Conservation (phyloP, 2,329 filamentous ascomycete species). For the Trichoderma guizhouense region DNA sequence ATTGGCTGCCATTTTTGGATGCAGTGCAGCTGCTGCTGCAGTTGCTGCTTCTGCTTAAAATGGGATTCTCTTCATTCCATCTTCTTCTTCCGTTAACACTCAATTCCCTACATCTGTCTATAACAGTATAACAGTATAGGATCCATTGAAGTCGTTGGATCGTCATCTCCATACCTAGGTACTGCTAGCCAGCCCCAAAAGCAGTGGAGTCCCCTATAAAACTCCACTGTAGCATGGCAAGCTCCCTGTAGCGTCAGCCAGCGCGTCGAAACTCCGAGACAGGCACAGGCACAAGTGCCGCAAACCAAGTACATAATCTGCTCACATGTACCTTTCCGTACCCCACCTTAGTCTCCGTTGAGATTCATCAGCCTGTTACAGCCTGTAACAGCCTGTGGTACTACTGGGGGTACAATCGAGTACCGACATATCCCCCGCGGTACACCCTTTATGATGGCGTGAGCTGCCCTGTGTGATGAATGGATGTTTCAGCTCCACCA, state of each 20-base stretch:
- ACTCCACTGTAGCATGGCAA: neutral
- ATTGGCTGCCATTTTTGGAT: neutral
- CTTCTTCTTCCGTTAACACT: neutral
- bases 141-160: neutral
- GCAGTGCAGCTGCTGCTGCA: neutral
- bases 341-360: fast-evolving
- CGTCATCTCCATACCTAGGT: neutral
- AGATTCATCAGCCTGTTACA: neutral
- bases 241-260: neutral
- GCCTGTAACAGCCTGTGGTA: neutral
- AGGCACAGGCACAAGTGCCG: neutral
- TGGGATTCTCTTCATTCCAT: neutral
- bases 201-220: neutral
- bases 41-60: neutral
- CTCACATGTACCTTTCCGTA: neutral
- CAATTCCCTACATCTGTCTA: neutral
- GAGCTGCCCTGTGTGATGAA: neutral
- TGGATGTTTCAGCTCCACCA: neutral
- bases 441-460: neutral
- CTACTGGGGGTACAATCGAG: neutral
- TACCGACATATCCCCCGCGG: neutral
- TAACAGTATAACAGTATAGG: no score
- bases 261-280: neutral
- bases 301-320: neutral
- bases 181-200: neutral